Evolutionary conservation across 2,329 filamentous ascomycete genomes (phyloP), one percentile per base, ranked within the genome.

Genomic region (Atkinsonella texensis): DNA sequence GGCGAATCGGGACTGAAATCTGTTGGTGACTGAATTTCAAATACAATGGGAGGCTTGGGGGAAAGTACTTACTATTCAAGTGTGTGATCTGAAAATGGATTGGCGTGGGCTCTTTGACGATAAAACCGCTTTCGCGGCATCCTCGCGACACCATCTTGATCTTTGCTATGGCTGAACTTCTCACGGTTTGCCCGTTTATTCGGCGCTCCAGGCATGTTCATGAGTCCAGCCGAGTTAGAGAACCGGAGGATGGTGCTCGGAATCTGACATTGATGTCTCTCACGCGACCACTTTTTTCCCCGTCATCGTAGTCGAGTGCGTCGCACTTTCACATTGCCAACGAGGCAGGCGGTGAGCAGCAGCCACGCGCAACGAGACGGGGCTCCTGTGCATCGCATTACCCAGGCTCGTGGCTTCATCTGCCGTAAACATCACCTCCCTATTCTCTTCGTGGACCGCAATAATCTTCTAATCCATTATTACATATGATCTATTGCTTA

Each of bases 81-180:
- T 53, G 80, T 74, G 73, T 98, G 93, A 63, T 98, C 93, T 2
- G 91, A 96, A 71, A 98, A 98, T 7, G 91, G 90, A 72, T 98
- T 98, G 56, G 93, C 93, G 71, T 98, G 93, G 39, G 93, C 93
- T 67, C 93, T 81, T 70, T 98, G 93, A 52, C 93, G 82, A 68
- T 95, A 98, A 72, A 93, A 95, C 72, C 87, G 91, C 76, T 98
- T 98, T 70, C 88, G 85, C 10, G 93, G 93, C 61, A 96, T 71
- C 60, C 81, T 77, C 8, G 80, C 70, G 40, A 71, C 69, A 20
- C 69, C 73, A 62, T 77, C 73, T 55, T 77, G 71, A 39, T 70
- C 69, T 49, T 75, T 74, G 50, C 73, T 69, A 51, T 74, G 74
- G 59, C 79, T 81, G 63, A 85, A 87, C 53, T 77, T 76, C 53